These are phyloP conservation scores for Berberis thunbergii DNA, from an alignment of 164 flowering plant species.

Conservation along the genomic window DNA sequence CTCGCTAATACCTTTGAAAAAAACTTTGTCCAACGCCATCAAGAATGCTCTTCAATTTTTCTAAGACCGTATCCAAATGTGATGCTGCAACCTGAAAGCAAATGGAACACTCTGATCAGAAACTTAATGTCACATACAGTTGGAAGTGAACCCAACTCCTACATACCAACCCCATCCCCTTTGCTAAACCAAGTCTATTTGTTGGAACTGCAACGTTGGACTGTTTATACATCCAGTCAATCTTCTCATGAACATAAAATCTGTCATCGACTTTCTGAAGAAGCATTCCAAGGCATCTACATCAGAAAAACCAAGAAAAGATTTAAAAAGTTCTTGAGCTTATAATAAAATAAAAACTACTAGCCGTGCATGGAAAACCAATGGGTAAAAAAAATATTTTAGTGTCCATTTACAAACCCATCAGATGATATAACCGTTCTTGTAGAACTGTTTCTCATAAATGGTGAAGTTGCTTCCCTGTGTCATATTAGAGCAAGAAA, in stretches of 20 bases:
- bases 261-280: conserved; percentile 82
- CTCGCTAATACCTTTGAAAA: conserved; percentile 46
- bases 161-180: conserved; percentile 94
- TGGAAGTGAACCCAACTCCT: not conserved
- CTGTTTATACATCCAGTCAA: conserved; percentile 83
- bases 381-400: too few relatives aligned
- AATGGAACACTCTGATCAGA: not conserved
- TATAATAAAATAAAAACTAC: too few relatives aligned
- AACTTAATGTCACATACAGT: not conserved
- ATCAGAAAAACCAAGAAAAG: conserved; percentile 7
- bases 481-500: too few relatives aligned
- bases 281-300: conserved; percentile 84
- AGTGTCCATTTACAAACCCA: too few relatives aligned
- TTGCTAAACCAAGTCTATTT: conserved; percentile 91
- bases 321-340: not conserved
- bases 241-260: conserved; percentile 65
- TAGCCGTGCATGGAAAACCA: too few relatives aligned
- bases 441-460: too few relatives aligned
- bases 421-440: too few relatives aligned
- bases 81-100: conserved; percentile 80
- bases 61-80: conserved; percentile 90
- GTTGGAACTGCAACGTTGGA: conserved; percentile 64
- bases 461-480: too few relatives aligned
- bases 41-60: conserved; percentile 76
- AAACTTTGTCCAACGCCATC: conserved; percentile 66